A percentile compares a stretch with the other conserved stretches of the same genome.
Conservation (phyloP, 768 basidiomycete species). For the Lactifluus hygrophoroides region DNA sequence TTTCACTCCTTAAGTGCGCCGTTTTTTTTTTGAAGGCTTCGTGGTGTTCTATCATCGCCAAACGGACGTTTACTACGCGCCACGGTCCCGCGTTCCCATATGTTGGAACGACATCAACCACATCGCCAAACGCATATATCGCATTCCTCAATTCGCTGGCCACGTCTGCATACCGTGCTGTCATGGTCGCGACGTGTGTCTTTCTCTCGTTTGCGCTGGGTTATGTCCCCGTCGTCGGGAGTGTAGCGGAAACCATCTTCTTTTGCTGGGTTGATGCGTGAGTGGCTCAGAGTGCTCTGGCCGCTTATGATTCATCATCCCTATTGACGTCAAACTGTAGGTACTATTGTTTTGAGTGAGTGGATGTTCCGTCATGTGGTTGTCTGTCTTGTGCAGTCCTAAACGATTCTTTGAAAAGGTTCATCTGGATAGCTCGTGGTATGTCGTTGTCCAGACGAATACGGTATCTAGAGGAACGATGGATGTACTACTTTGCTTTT, state of each 20-base stretch:
- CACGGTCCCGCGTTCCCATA: slow-evolving; percentile 37
- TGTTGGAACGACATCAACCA: slow-evolving; percentile 38
- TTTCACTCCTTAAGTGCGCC: neutral
- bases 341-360: slow-evolving; percentile 88
- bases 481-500: slow-evolving; percentile 84
- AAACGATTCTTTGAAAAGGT: slow-evolving; percentile 35
- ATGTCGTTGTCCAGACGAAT: slow-evolving; percentile 60
- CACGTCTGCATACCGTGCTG: slow-evolving; percentile 70
- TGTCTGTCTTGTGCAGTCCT: slow-evolving; percentile 4
- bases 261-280: slow-evolving; percentile 84
- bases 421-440: slow-evolving; percentile 71
- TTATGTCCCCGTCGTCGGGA: slow-evolving; percentile 58
- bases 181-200: slow-evolving; percentile 76
- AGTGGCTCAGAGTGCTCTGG: slow-evolving; percentile 29
- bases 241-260: slow-evolving; percentile 54
- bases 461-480: slow-evolving; percentile 74
- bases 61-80: slow-evolving; percentile 61
- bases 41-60: slow-evolving; percentile 72
- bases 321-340: slow-evolving; percentile 30
- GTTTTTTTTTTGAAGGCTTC: slow-evolving; percentile 42
- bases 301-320: neutral
- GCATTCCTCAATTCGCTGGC: slow-evolving; percentile 69
- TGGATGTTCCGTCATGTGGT: neutral
- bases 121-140: slow-evolving; percentile 51
- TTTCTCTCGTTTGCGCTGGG: slow-evolving; percentile 56